Evolutionary conservation across 176 grass and related monocot genomes (phyloP).

Genomic region (Paspalum vaginatum): DNA sequence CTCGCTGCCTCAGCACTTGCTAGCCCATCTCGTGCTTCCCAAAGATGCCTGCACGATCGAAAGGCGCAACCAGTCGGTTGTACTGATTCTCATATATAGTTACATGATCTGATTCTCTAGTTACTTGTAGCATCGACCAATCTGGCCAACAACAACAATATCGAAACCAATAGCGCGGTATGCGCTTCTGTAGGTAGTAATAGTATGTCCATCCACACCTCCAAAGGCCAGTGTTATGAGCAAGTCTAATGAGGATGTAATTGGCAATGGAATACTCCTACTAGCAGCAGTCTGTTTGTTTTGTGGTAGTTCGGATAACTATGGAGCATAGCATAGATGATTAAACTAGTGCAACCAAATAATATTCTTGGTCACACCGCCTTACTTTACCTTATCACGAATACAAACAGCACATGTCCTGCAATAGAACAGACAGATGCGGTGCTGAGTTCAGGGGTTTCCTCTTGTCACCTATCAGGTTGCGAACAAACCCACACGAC

Average conservation of each 20-base stretch:
- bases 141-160: slow-evolving; percentile 2
- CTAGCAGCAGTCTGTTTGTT: slow-evolving; percentile 19
- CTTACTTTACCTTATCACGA: slow-evolving; percentile 42
- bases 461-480: slow-evolving; percentile 41
- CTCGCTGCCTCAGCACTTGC: slow-evolving; percentile 37
- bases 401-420: slow-evolving; percentile 31
- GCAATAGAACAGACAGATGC: slow-evolving; percentile 21
- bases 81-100: slow-evolving; percentile 7
- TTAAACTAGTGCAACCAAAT: slow-evolving; percentile 53
- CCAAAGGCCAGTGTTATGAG: background rate
- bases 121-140: slow-evolving; percentile 19
- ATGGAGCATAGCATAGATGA: slow-evolving; percentile 22
- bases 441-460: slow-evolving; percentile 29
- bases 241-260: slow-evolving; percentile 16
- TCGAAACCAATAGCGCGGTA: slow-evolving; percentile 3
- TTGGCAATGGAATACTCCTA: slow-evolving; percentile 27
- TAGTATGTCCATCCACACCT: background rate
- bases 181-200: background rate
- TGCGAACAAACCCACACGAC: slow-evolving; percentile 7
- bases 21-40: slow-evolving; percentile 42
- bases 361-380: slow-evolving; percentile 28
- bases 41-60: slow-evolving; percentile 44
- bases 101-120: slow-evolving; percentile 11
- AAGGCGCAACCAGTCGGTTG: background rate
- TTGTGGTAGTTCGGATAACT: slow-evolving; percentile 19